Percentiles rank a stretch among this genome's conserved stretches.
Evolutionary conservation across 1,284 basidiomycete genomes (phyloP).

Genomic region (Heliocybe sulcata): DNA sequence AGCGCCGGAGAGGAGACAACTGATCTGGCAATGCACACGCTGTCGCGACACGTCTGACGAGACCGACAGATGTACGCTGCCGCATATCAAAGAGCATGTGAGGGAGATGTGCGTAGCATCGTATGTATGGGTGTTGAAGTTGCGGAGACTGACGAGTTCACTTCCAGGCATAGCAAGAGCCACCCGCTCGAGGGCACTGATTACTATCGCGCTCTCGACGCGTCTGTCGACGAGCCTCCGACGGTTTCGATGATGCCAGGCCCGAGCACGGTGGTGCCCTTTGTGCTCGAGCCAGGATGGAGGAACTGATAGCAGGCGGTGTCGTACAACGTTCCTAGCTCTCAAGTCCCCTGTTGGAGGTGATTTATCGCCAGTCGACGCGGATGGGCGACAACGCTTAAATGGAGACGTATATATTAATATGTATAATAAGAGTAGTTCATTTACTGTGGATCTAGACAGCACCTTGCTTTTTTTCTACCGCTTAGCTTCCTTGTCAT

Average conservation of each 20-base stretch:
- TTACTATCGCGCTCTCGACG: constrained; percentile 1
- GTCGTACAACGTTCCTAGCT: no score
- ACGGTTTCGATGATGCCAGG: neutral
- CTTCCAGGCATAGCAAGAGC: neutral
- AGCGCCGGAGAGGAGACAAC: neutral
- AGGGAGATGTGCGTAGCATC: neutral
- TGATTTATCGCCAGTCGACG: no score
- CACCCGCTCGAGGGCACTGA: neutral
- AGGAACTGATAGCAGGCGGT: no score
- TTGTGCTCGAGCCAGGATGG: neutral
- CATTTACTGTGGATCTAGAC: no score
- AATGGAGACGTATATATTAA: no score
- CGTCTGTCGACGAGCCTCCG: neutral
- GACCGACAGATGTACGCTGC: constrained; percentile 15
- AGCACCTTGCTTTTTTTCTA: no score
- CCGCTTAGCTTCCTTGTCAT: no score
- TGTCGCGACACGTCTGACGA: constrained; percentile 18
- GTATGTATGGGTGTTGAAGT: neutral
- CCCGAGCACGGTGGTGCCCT: neutral
- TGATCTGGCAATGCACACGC: constrained; percentile 21
- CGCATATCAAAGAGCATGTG: constrained; percentile 13
- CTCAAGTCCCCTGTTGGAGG: no score
- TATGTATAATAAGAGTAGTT: no score
- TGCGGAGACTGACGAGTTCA: neutral
- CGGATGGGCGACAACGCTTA: no score